These are phyloP conservation scores for Cornus controversa DNA, from an alignment of 148 eudicot species.

Conservation along the genomic window DNA sequence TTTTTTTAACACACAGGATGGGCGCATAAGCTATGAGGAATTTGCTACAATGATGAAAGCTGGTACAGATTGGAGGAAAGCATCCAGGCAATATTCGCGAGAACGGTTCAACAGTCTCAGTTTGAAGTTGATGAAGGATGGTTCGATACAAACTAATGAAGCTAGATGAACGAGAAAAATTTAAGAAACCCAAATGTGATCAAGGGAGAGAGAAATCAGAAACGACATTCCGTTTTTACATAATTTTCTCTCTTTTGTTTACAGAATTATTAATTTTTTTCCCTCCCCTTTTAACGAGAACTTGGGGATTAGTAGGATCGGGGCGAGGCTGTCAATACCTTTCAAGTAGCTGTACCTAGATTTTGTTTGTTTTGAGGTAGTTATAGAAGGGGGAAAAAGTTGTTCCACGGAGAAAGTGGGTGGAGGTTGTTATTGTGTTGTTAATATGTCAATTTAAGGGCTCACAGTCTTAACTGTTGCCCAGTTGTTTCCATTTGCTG, in stretches of 20 bases:
- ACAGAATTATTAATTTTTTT: neutral
- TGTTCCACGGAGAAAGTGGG: neutral
- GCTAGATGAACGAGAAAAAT: constrained; percentile 30
- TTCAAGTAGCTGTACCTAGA: constrained; percentile 4
- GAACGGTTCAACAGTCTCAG: constrained; percentile 76
- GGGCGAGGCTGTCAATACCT: neutral
- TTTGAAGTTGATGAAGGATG: constrained; percentile 65
- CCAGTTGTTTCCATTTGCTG: neutral
- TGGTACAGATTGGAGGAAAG: constrained; percentile 87
- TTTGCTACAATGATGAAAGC: constrained; percentile 86
- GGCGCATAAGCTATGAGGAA: constrained; percentile 78
- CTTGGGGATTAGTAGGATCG: neutral
- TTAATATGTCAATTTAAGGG: neutral
- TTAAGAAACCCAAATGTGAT: neutral
- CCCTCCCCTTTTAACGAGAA: neutral
- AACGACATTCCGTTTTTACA: neutral
- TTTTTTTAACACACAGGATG: constrained; percentile 47
- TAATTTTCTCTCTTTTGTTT: neutral
- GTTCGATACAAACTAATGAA: constrained; percentile 50
- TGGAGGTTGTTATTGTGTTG: neutral
- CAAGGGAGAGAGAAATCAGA: neutral
- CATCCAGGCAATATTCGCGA: constrained; percentile 80
- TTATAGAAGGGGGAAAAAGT: constrained; percentile 1
- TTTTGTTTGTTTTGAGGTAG: constrained; percentile 7
- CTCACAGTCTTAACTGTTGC: constrained; percentile 1